Evolutionary conservation across 208 protist genomes (phyloP).

Genomic region (Trypanosoma lewisi): DNA sequence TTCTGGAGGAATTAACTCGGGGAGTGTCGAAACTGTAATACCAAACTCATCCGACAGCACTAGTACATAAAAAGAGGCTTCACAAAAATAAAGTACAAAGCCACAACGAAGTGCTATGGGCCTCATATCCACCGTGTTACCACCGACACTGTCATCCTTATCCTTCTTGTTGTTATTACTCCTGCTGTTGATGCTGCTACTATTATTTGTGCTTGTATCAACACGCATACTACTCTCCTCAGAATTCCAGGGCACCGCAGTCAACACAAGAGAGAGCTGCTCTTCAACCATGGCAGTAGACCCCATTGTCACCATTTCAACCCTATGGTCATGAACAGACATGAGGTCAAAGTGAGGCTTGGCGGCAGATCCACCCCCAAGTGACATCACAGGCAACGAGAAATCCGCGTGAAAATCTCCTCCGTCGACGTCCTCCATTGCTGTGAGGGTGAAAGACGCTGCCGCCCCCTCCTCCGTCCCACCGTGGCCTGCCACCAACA

Average conservation of each 20-base stretch:
- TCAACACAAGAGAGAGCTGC: constrained; percentile 14
- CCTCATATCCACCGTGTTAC: neutral
- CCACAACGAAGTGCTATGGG: constrained; percentile 11
- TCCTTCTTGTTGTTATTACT: neutral
- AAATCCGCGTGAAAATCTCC: constrained; percentile 3
- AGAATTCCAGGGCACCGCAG: neutral
- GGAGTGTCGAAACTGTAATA: constrained; percentile 16
- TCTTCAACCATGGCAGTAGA: constrained; percentile 5
- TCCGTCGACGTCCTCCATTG: constrained; percentile 15
- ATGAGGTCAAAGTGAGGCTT: constrained; percentile 16
- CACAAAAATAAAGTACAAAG: constrained; percentile 13
- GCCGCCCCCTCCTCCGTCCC: no score
- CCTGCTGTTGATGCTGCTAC: neutral
- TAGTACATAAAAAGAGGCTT: constrained; percentile 17
- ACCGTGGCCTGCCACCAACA: constrained; percentile 2
- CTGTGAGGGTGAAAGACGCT: neutral
- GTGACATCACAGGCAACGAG: neutral
- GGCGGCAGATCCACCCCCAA: neutral
- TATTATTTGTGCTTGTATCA: no score
- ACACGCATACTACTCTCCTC: no score
- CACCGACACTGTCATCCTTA: neutral
- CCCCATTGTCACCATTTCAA: constrained; percentile 6
- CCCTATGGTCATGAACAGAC: neutral
- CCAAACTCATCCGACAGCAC: constrained; percentile 10
- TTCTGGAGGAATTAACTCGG: constrained; percentile 10